Evolutionary conservation across 164 flowering plant genomes (phyloP), one percentile per base, ranked within the genome.

Genomic region (Vitis riparia): DNA sequence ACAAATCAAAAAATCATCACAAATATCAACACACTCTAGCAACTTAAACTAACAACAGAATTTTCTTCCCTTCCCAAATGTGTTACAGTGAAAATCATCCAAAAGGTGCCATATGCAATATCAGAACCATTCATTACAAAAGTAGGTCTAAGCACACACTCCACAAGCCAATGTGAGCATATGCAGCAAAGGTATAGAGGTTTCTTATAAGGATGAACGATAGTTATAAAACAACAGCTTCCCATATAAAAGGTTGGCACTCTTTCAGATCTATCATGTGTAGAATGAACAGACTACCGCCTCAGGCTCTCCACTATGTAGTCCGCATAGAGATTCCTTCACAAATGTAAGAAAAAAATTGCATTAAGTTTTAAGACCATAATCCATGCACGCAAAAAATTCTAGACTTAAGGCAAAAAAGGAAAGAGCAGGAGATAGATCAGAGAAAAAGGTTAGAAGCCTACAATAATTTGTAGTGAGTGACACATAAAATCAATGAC

Each of bases 281-380:
- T 57, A 16, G n/a, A 58, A 55, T 5, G 60, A 69, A 60, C 51
- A 15, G 19, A 52, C 80, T 85, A 93, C 74, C 97, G 82, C 85
- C 98, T 82, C 74, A 89, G 69, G 85, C 76, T 82, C 86, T 88
- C 91, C 68, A 89, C 87, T 2, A 89, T 82, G 69, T 89, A 85
- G 70, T 85, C 79, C 1, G 88, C 91, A 71, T 89, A 89, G 2
- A 90, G 85, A 76, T 82, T 53, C 92, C 92, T 90, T 19, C 84
- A 79, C 51, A 72, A 17, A 37, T 44, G 60, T 19, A 63, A 10
- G 14, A 65, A 73, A 13, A 30, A 16, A 47, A 9, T 29, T 19
- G 12, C 7, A 6, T 23, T 37, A 37, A 37, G 44, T 37, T 11
- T 12, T 50, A 55, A 60, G 48, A 61, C 56, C 30, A 67, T 8